Evolutionary conservation across 441 rosid genomes (phyloP), one percentile per base, ranked within the genome.

Genomic region (Populus tomentosa): DNA sequence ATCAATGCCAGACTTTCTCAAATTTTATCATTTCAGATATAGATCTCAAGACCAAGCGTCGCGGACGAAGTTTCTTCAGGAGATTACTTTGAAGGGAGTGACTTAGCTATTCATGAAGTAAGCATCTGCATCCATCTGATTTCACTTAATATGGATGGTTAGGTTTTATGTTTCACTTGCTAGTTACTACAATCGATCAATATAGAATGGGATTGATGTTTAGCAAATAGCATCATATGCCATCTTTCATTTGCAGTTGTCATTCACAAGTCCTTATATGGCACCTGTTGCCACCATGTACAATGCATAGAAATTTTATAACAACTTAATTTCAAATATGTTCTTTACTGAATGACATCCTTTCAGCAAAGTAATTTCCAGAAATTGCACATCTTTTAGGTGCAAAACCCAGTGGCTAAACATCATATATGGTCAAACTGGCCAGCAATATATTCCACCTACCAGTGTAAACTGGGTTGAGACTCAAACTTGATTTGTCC

Each of bases 41-140:
- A 7, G 79, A 85, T 77, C 62, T 66, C 14, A 87, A 83, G 76
- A 80, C 42, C 13, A 85, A 56, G 67, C 77, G 28, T 63, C 80
- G 64, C 7, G 76, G 85, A 24, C 84, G 69, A 10, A 61, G 79
- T 63, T 79, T 63, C 38, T 13, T 83, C 71, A 82, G 84, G 81
- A 82, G 86, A 85, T 85, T 76, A 69, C 74, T 73, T 28, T 0
- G 59, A 62, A 84, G 84, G 83, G 78, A 67, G 24, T 64, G 30
- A 74, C 20, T 46, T 46, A 0, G 56, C 42, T 46, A 14, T 46
- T 14, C 6, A 46, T 46, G 56, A 46, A 46, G 56, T 4, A 46
- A 46, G 56, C 56, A 1, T 46, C 56, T 46, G 56, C 56, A 46
- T 46, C 56, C 20, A 46, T 46, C 56, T 46, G 16, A 4, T 1